Evolutionary conservation across 805 yeast species (phyloP).

Genomic region (Ogataea minuta): DNA sequence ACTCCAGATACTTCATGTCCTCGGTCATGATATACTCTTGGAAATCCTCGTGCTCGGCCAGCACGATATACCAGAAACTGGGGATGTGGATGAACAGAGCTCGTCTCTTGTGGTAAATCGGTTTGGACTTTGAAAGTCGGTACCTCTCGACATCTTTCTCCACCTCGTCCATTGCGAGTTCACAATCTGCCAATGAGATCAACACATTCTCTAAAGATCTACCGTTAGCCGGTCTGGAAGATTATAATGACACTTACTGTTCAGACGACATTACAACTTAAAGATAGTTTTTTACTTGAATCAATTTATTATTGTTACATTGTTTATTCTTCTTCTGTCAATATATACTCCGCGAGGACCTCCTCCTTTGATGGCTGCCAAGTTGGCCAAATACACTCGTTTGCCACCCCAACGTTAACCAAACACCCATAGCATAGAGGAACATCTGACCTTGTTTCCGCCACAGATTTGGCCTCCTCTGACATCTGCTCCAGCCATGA

Average conservation of each 20-base stretch:
- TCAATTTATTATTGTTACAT: no score
- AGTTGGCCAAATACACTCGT: conserved; percentile 33
- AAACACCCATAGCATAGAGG: conserved; percentile 77
- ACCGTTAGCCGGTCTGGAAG: neutral
- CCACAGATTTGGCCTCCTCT: conserved; percentile 19
- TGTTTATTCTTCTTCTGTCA: conserved; percentile 22
- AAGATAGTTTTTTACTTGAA: neutral
- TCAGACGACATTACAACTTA: neutral
- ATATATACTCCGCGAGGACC: conserved; percentile 29
- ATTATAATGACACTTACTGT: conserved; percentile 1
- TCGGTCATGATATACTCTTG: conserved; percentile 74
- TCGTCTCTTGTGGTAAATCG: conserved; percentile 59
- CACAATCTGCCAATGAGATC: conserved; percentile 54
- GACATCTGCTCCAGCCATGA: conserved; percentile 71
- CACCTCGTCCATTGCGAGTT: conserved; percentile 54
- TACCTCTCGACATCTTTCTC: conserved; percentile 60
- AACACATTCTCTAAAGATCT: conserved; percentile 37
- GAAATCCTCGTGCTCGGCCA: conserved; percentile 82
- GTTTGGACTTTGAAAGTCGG: conserved; percentile 51
- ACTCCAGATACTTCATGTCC: conserved; percentile 74
- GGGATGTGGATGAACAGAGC: conserved; percentile 54
- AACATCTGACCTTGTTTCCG: conserved; percentile 6
- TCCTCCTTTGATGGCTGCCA: conserved; percentile 26
- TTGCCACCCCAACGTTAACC: conserved; percentile 53
- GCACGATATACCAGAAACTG: conserved; percentile 82